phyloP scores from a whole-genome alignment of 106 monocot genomes.

The Dendrobium huoshanense region DNA sequence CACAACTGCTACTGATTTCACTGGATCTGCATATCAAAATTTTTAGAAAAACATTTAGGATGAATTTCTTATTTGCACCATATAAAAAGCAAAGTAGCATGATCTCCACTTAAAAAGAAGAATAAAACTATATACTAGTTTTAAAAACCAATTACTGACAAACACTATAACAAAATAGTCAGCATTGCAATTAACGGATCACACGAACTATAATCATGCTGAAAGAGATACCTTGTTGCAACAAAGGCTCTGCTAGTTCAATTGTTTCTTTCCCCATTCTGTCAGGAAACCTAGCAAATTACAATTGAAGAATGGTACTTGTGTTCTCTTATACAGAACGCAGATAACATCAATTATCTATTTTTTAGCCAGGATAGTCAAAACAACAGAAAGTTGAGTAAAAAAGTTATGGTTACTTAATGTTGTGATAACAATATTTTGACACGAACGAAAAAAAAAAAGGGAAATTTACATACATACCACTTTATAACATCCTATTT shows the following conservation, averaged over 20 bases:
- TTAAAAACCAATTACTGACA: not conserved
- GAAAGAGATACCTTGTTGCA: not conserved
- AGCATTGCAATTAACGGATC: not conserved
- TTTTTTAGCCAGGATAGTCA: not conserved
- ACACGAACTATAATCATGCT: not conserved
- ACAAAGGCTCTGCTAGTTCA: not conserved
- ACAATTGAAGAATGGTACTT: not conserved
- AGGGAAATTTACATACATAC: no score
- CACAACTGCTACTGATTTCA: constrained; percentile 72
- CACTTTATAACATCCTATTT: no score
- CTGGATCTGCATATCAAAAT: constrained; percentile 20
- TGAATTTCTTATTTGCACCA: not conserved
- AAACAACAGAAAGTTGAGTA: not conserved
- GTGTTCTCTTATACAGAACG: not conserved
- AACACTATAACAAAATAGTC: not conserved
- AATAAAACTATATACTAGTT: not conserved
- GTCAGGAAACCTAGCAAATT: not conserved
- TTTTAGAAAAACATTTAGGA: not conserved
- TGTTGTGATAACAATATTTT: not conserved
- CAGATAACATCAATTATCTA: not conserved
- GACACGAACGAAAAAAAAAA: not conserved
- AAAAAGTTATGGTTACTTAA: not conserved
- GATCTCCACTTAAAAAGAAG: not conserved
- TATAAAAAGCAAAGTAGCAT: not conserved
- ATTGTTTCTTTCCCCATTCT: not conserved